Base-by-base conservation (phyloP, 208 protist species). In the Kentomonas sorsogonicus region DNA sequence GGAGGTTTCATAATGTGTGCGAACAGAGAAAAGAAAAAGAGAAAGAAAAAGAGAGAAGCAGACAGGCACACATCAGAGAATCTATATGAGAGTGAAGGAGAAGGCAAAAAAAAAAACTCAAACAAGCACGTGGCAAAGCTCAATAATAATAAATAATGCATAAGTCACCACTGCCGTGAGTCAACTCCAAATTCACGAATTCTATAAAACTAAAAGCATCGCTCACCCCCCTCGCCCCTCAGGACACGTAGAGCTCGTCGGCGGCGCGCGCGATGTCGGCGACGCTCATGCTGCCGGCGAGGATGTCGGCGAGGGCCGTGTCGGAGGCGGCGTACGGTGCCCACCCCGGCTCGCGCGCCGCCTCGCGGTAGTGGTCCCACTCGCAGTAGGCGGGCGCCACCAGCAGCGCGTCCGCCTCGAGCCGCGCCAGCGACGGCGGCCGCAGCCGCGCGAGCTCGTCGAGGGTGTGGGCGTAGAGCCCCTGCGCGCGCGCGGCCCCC, bases 291-390 rank as follows among this genome's bases (percentile, higher is more conserved):
- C 52, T 58, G 4, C 76, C 72, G 31, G 48, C n/a, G 45, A 92
- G 33, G 22, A 86, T 53, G 13, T 52, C 55, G 25, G 75, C 66
- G 0, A 82, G 36, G 0, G 78, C 46, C 7, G 57, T 59, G 40
- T 79, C 80, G 23, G 73, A 67, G 10, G 57, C 76, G 13, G 41
- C 25, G 54, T 79, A 74, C 60, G 76, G 48, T 40, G 74, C 65
- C 77, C 80, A 89, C 10, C 78, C 85, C 0, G 85, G 85, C 63
- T 92, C 85, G 34, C 65, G 56, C 16, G 74, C 44, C 16, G 81
- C 69, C 57, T 92, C 79, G 3, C 69, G 71, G 80, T 78, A 89
- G 70, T 77, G 79, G 55, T 89, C 85, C 85, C 85, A 92, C 66
- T 92, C 78, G n/a, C 60, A 76, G 63, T 79, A 80, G 3, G 61